Conservation (phyloP, 108 stramenopile species). For the Schizochytrium sp. region DNA sequence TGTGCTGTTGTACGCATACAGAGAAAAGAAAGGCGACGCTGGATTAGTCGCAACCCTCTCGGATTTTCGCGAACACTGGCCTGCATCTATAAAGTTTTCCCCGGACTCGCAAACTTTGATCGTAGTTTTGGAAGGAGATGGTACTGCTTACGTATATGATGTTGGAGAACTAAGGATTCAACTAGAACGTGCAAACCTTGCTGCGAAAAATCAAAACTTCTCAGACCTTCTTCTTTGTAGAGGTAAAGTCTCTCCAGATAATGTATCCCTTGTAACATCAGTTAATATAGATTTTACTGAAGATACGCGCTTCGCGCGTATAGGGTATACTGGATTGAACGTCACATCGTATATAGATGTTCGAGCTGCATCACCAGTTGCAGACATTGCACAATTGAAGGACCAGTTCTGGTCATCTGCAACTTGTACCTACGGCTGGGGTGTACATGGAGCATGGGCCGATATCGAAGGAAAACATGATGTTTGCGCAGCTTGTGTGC, state of each 20-base stretch:
- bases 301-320: neutral
- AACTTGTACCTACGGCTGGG: constrained; percentile 40
- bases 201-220: neutral
- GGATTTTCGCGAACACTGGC: neutral
- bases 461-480: constrained; percentile 28
- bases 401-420: neutral
- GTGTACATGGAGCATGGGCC: constrained; percentile 27
- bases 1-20: neutral
- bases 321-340: neutral
- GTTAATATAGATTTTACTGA: neutral
- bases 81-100: neutral
- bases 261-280: neutral
- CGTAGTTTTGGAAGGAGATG: neutral
- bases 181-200: constrained; percentile 1
- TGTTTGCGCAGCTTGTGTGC: neutral
- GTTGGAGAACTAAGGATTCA: constrained; percentile 5
- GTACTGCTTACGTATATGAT: neutral
- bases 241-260: neutral
- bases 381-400: constrained; percentile 9
- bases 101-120: neutral
- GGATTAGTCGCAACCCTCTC: neutral
- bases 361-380: neutral
- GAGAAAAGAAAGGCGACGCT: neutral
- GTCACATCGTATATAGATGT: neutral
- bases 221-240: neutral